Evolutionary conservation across 495 filamentous ascomycete species (phyloP).

Genomic region (Penicillium herquei): DNA sequence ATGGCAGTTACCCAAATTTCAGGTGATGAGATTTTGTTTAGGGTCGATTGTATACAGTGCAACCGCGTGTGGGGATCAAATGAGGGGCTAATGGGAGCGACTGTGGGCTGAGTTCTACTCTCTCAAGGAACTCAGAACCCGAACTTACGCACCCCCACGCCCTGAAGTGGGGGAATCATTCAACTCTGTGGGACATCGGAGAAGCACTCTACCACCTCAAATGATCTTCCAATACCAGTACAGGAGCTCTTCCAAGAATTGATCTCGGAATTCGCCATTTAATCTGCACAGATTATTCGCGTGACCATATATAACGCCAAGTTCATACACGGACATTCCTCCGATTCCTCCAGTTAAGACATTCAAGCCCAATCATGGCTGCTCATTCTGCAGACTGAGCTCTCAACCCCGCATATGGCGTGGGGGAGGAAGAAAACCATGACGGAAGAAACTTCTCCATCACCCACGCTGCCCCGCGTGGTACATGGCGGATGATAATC

Average conservation of each 20-base stretch:
- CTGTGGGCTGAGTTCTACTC: too few species aligned
- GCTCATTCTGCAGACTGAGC: neutral
- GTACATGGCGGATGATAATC: conserved; percentile 5
- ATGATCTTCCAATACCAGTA: too few species aligned
- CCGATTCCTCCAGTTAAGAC: neutral
- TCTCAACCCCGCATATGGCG: conserved; percentile 21
- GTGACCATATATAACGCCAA: neutral
- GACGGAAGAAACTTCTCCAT: neutral
- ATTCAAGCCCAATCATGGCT: neutral
- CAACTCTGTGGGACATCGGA: neutral
- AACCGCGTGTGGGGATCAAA: too few species aligned
- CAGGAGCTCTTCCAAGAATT: neutral
- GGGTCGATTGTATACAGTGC: too few species aligned
- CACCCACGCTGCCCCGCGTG: conserved; percentile 7
- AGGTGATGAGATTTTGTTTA: too few species aligned
- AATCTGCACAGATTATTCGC: neutral
- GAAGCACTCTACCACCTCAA: neutral
- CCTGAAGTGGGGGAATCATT: neutral
- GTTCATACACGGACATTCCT: conserved; percentile 8
- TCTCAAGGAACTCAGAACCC: too few species aligned
- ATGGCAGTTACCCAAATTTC: too few species aligned
- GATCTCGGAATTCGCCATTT: neutral
- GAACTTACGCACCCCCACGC: neutral
- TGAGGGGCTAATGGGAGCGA: too few species aligned
- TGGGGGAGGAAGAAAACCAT: conserved; percentile 9